Evolutionary conservation across 495 filamentous ascomycete species (phyloP).

Genomic region (Tuber microsphaerosporum): DNA sequence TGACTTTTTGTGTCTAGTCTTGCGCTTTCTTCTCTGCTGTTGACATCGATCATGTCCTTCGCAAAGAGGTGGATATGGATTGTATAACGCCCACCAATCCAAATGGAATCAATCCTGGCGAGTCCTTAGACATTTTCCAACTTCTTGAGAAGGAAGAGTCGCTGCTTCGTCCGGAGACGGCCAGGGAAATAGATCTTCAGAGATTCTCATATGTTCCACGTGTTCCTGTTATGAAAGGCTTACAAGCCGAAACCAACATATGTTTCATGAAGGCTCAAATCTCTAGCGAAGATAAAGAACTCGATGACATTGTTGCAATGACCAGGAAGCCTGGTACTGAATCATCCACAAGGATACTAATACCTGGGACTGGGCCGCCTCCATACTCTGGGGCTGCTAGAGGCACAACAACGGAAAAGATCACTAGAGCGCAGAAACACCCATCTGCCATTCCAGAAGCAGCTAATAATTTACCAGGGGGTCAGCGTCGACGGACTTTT

Average conservation of each 20-base stretch:
- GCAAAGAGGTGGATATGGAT: conserved; percentile 97
- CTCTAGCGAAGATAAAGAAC: conserved; percentile 62
- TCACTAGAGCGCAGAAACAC: background rate
- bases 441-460: background rate
- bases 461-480: background rate
- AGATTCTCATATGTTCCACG: conserved; percentile 61
- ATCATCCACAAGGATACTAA: background rate
- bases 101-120: conserved; percentile 70
- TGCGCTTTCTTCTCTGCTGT: conserved; percentile 94
- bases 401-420: background rate
- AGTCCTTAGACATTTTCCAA: conserved; percentile 69
- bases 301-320: conserved; percentile 53
- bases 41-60: conserved; percentile 85
- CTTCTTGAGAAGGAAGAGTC: conserved; percentile 60
- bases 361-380: background rate
- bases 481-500: background rate
- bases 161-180: conserved; percentile 45
- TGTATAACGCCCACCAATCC: conserved; percentile 86
- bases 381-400: background rate
- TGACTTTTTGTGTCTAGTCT: conserved; percentile 40
- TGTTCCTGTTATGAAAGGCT: conserved; percentile 67
- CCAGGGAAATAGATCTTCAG: conserved; percentile 49
- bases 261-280: conserved; percentile 72
- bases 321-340: background rate
- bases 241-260: conserved; percentile 49